Evolutionary conservation across 2,329 filamentous ascomycete species (phyloP), one percentile per base, ranked within the genome.

Genomic region (Zymoseptoria crescenta): DNA sequence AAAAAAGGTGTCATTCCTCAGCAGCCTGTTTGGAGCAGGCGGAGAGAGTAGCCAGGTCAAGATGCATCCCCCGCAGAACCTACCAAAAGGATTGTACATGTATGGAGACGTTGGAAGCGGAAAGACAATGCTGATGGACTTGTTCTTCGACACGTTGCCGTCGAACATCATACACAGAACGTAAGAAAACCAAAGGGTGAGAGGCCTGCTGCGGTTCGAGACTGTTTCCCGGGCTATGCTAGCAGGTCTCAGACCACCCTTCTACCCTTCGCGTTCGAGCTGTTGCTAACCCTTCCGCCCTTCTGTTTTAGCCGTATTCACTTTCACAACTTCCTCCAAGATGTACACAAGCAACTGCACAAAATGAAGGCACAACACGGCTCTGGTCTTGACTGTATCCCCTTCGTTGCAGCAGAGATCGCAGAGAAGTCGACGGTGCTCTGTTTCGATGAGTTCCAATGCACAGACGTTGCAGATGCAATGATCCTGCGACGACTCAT

Each of bases 311-410:
- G 24, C 64, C 78, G 88, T 58, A 90, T 87, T 83, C 88, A 92
- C 69, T 92, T 91, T 72, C 89, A 89, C 69, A 88, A 87, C 0
- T 92, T 92, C 66, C 92, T 92, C 87, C 77, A 91, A 10, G 84
- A 91, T 62, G 83, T 83, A 0, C 79, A 91, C 77, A 91, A 87
- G 74, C 83, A 93, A 61, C 78, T 97, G 68, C 94, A 97, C 51
- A 52, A 52, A 24, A 52, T 52, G 51, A 52, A 52, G 51, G 20
- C 51, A 52, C 51, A 52, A 19, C 84, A 96, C 73, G 94, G 94
- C 41, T 84, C 87, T 0, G 82, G 84, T 51, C 49, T 58, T 4
- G 61, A 60, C 28, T 9, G 51, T 8, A 55, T 62, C 29, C 60
- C 57, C 49, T 62, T 69, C 41, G 62, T 75, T 7, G 74, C 79